phyloP scores from a whole-genome alignment of 768 basidiomycete genomes.

The Brasilioporus rufonigricans region DNA sequence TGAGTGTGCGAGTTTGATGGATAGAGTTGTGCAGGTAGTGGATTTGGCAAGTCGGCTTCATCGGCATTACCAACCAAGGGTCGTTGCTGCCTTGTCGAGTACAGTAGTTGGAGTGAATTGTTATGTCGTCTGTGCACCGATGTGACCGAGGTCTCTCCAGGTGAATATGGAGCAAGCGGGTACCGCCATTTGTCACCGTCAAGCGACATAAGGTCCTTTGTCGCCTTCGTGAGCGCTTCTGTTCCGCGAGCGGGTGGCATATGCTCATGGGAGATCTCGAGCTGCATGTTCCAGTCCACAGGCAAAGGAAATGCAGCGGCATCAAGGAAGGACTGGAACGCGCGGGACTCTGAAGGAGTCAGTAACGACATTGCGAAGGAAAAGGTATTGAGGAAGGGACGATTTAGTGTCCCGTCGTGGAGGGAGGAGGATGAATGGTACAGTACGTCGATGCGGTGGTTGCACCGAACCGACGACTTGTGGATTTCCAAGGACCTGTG shows the following conservation, averaged over 20 bases:
- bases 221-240: conserved; percentile 72
- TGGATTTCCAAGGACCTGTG: conserved; percentile 25
- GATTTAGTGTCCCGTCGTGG: not conserved
- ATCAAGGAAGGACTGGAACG: conserved; percentile 69
- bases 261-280: conserved; percentile 39
- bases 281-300: conserved; percentile 46
- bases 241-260: conserved; percentile 52
- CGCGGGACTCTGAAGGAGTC: conserved; percentile 62
- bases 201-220: conserved; percentile 80
- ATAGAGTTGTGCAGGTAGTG: conserved; percentile 2
- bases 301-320: conserved; percentile 34
- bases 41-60: conserved; percentile 1
- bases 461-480: conserved; percentile 17
- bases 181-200: conserved; percentile 44
- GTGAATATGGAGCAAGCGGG: conserved; percentile 19
- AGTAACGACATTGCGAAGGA: conserved; percentile 54
- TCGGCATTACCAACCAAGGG: conserved; percentile 7
- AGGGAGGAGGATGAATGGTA: not conserved
- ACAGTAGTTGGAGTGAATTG: conserved; percentile 14
- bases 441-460: conserved; percentile 7
- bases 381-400: not conserved
- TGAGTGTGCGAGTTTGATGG: conserved; percentile 5
- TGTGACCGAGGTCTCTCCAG: conserved; percentile 4
- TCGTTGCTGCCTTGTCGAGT: conserved; percentile 20
- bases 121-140: conserved; percentile 17